Conservation (phyloP, 176 grass and related monocot genomes). For the Carex kokanica region DNA sequence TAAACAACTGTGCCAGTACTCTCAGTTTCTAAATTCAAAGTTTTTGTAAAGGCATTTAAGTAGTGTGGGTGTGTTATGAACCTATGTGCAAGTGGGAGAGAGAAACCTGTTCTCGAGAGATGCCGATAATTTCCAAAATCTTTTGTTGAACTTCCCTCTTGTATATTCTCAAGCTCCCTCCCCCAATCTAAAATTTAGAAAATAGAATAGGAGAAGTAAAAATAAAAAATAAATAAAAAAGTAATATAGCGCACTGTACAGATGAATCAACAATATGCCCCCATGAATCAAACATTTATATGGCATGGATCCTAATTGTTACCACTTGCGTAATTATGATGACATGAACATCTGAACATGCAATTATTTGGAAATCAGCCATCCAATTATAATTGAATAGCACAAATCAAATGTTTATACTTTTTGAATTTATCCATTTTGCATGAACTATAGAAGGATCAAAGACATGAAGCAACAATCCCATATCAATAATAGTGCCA, state of each 20-base stretch:
- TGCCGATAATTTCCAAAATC: slow-evolving; percentile 85
- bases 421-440: not conserved
- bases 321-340: not conserved
- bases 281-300: not conserved
- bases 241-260: not conserved
- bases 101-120: slow-evolving; percentile 64
- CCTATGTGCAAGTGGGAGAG: not conserved
- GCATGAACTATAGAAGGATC: not conserved
- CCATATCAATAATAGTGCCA: not conserved
- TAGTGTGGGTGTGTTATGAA: not conserved
- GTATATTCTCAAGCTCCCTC: slow-evolving; percentile 92
- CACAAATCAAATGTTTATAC: not conserved
- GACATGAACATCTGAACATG: not conserved
- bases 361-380: not conserved
- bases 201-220: not conserved
- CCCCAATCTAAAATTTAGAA: slow-evolving; percentile 60
- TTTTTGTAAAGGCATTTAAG: not conserved
- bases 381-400: not conserved
- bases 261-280: not conserved
- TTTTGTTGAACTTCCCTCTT: slow-evolving; percentile 86
- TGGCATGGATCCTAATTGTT: not conserved
- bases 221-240: slow-evolving; percentile 16
- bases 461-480: not conserved
- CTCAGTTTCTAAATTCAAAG: not conserved
- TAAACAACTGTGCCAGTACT: not conserved